Evolutionary conservation across 1,139 yeast genomes (phyloP).

Genomic region (Taphrina wiesneri): DNA sequence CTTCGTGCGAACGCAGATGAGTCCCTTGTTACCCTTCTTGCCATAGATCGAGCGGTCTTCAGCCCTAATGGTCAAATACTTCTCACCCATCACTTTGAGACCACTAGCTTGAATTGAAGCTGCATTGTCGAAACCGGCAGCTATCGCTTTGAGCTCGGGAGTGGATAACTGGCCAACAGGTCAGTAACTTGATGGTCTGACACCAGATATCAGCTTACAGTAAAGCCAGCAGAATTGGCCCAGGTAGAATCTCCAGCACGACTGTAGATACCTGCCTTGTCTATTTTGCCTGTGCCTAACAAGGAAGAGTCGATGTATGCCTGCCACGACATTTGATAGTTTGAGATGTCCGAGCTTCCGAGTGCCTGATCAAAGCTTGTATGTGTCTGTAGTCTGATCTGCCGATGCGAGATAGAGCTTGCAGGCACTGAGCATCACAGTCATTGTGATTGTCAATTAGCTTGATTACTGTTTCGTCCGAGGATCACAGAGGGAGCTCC

Average conservation of each 20-base stretch:
- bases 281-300: slow-evolving; percentile 79
- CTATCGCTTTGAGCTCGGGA: slow-evolving; percentile 71
- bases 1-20: slow-evolving; percentile 86
- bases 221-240: slow-evolving; percentile 79
- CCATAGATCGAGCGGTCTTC: slow-evolving; percentile 94
- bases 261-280: slow-evolving; percentile 89
- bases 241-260: slow-evolving; percentile 92
- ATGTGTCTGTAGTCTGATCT: too few species aligned
- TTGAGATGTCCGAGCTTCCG: neutral
- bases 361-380: neutral
- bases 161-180: slow-evolving; percentile 47
- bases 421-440: too few species aligned
- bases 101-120: slow-evolving; percentile 78
- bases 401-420: too few species aligned
- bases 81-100: slow-evolving; percentile 77
- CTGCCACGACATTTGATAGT: slow-evolving; percentile 42
- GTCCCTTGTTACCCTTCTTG: slow-evolving; percentile 71
- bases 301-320: slow-evolving; percentile 89
- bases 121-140: slow-evolving; percentile 79
- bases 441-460: neutral
- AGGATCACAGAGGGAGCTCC: neutral
- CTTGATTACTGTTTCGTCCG: neutral
- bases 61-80: slow-evolving; percentile 84
- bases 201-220: slow-evolving; percentile 47
- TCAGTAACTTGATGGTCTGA: neutral